Evolutionary conservation across 495 filamentous ascomycete species (phyloP), one percentile per base, ranked within the genome.

Genomic region (Cairneyella variabilis): DNA sequence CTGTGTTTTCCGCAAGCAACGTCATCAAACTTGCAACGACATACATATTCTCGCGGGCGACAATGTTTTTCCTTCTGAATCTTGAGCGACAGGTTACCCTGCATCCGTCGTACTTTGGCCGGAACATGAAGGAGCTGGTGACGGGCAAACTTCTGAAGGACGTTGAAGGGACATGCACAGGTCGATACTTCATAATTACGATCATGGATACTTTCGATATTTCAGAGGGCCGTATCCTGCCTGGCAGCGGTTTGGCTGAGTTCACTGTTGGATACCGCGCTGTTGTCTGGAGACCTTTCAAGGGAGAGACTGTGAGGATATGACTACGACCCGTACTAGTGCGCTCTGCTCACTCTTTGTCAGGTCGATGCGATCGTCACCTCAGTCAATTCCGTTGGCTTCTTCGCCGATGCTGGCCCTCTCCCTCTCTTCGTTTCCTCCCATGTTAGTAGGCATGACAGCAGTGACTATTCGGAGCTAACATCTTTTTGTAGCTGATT

Each of bases 1-100:
- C n/a, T n/a, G n/a, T n/a, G n/a, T n/a, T n/a, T n/a, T n/a, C n/a
- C n/a, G n/a, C n/a, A n/a, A n/a, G n/a, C n/a, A n/a, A n/a, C n/a
- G n/a, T n/a, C n/a, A n/a, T n/a, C n/a, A n/a, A n/a, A n/a, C n/a
- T n/a, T n/a, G n/a, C n/a, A n/a, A n/a, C 23, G 1, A n/a, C 34
- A 42, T 38, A 39, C 47, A 41, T 9, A 25, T 22, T 22, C 32
- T 49, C 48, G 18, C n/a, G 4, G n/a, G 10, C 39, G 55, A 76
- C 43, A 47, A 98, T 97, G 93, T 98, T 97, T 69, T 98, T 98
- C 76, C 86, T 98, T 63, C 86, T 95, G 70, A 88, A 95, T 58
- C 85, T 97, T 66, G 90, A 95, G 72, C 90, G 91, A 62, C 80
- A 84, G 58, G 92, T 98, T 57, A 88, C 89, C 46, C 80, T 98